Base-by-base conservation (phyloP, 768 basidiomycete genomes). In the Mycena amicta region DNA sequence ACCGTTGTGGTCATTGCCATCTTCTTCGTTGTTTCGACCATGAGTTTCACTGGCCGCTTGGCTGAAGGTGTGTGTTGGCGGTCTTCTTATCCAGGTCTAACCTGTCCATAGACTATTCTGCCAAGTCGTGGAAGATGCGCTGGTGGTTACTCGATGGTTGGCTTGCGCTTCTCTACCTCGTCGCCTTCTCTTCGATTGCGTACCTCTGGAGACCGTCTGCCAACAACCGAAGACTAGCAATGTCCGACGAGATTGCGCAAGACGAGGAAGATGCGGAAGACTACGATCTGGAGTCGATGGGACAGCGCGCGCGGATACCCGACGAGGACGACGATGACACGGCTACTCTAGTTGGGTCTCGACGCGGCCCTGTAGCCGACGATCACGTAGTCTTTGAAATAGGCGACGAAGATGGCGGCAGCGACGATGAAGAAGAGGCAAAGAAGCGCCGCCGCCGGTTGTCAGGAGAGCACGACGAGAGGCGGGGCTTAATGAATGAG, bases 101-200 rank as follows among this genome's bases (percentile, higher is more conserved):
- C 45, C 49, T 18, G 30, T 53, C 22, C 33, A 3, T 54, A 95
- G 94, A 96, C 70, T 98, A 95, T 69, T 91, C 93, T 16, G 90
- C 94, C 5, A 90, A 88, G 60, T 88, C 92, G 18, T 98, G 95
- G 95, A 83, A 80, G 58, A 80, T 84, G 54, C 88, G 95, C 49
- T 99, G 97, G 97, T 94, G 94, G 90, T 78, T 99, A 5, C 81
- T 99, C 40, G 97, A 99, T 67, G 97, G 95, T 18, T 98, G 93
- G 81, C 82, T 98, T 45, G 87, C 92, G 1, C 80, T 95, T 46
- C 85, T 98, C 25, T 98, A 96, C 71, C 82, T 97, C 46, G 75
- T 80, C 27, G 86, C 88, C 30, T 98, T 98, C 72, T 75, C 77
- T 59, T 77, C 83, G 11, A 93, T 98, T 61, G 86, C 92, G 2